phyloP scores from a whole-genome alignment of 2,329 filamentous ascomycete genomes.

The Stachybotrys chartarum region DNA sequence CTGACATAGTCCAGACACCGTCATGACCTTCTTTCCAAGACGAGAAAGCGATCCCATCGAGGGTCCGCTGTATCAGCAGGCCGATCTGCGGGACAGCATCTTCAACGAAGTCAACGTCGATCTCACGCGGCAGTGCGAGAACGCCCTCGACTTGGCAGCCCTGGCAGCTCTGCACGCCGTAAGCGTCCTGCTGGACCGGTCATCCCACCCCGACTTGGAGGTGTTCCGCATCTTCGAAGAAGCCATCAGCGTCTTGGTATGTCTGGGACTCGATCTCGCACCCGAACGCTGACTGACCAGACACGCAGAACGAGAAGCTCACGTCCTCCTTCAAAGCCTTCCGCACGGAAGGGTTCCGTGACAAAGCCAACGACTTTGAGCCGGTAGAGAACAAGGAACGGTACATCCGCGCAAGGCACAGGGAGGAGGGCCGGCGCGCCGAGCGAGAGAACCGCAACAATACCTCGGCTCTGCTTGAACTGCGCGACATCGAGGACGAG shows the following conservation, averaged over 20 bases:
- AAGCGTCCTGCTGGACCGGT: conserved; percentile 52
- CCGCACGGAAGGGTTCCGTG: conserved; percentile 48
- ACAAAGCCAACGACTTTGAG: conserved; percentile 32
- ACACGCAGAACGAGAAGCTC: conserved; percentile 49
- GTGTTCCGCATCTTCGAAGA: conserved; percentile 61
- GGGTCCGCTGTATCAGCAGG: conserved; percentile 50
- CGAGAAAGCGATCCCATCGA: conserved; percentile 47
- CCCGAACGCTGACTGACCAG: neutral
- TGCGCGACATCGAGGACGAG: conserved; percentile 59
- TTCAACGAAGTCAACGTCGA: conserved; percentile 62
- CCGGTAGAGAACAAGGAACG: conserved; percentile 31
- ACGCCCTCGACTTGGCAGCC: conserved; percentile 53
- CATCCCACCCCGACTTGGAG: conserved; percentile 54
- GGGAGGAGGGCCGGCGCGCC: conserved; percentile 33
- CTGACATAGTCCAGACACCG: conserved; percentile 28
- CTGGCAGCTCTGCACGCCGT: conserved; percentile 55
- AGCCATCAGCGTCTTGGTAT: conserved; percentile 54
- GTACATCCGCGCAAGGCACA: conserved; percentile 30
- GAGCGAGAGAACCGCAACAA: conserved; percentile 55
- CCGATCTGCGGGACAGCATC: conserved; percentile 55
- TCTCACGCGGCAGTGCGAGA: conserved; percentile 54
- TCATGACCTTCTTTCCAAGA: conserved; percentile 48
- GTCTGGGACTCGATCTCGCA: conserved; percentile 1
- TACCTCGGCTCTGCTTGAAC: conserved; percentile 54
- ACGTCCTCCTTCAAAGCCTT: conserved; percentile 56